phyloP scores from a whole-genome alignment of 2,329 filamentous ascomycete species.

The Scleromitrula shiraiana region DNA sequence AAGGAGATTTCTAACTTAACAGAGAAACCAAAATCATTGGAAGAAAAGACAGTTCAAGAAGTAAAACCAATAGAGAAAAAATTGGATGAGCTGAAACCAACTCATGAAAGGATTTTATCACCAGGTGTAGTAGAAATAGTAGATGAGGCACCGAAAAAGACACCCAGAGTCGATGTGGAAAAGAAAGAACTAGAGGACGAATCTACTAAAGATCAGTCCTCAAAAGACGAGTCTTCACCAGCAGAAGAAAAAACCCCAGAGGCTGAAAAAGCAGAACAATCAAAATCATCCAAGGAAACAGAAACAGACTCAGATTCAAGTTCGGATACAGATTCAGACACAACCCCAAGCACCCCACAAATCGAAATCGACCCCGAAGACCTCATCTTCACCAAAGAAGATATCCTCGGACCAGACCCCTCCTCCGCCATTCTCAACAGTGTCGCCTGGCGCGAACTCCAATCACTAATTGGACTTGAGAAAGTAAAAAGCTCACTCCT shows the following conservation, averaged over 20 bases:
- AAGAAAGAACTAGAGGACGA: too few relatives aligned
- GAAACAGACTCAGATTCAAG: not conserved
- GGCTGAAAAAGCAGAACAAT: not conserved
- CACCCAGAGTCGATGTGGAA: not conserved
- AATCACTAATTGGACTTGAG: slow-evolving; percentile 48
- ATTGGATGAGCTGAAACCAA: not conserved
- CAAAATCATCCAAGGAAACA: not conserved
- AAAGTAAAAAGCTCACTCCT: slow-evolving; percentile 47
- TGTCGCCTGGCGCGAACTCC: slow-evolving; percentile 48
- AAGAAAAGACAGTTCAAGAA: not conserved
- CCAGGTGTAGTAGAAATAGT: too few relatives aligned
- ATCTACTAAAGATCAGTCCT: too few relatives aligned
- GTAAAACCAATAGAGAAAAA: not conserved
- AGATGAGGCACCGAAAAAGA: not conserved
- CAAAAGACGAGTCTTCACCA: too few relatives aligned
- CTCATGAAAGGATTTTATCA: too few relatives aligned
- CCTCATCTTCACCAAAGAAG: slow-evolving; percentile 48
- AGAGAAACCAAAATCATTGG: not conserved
- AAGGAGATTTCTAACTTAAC: not conserved
- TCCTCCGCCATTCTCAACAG: slow-evolving; percentile 40
- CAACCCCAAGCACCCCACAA: not conserved
- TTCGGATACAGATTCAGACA: not conserved
- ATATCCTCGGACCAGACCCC: slow-evolving; percentile 63
- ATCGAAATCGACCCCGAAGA: not conserved
- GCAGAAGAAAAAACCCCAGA: not conserved